phyloP scores from a whole-genome alignment of 2,329 filamentous ascomycete genomes.

The Curvularia spicifera region DNA sequence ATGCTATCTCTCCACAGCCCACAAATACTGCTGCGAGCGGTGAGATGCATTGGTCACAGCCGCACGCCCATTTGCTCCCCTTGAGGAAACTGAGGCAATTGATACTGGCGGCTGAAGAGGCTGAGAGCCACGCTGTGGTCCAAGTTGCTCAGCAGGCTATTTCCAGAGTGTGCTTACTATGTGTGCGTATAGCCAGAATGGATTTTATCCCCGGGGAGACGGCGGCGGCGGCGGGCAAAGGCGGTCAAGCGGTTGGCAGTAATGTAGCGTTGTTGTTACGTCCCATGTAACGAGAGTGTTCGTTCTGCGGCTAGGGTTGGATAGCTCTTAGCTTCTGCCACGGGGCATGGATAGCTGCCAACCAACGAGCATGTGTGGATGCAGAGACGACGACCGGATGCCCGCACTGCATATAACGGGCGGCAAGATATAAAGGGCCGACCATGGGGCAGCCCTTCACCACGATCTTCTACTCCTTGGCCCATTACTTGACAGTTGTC shows the following conservation, averaged over 20 bases:
- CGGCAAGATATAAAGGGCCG: conserved; percentile 15
- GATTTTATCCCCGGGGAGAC: not conserved
- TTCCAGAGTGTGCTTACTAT: not conserved
- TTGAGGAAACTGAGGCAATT: not conserved
- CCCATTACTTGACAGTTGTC: not conserved
- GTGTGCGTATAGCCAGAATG: not conserved
- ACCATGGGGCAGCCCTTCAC: not conserved
- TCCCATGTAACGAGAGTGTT: not conserved
- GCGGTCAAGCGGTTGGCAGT: not conserved
- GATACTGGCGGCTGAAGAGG: not conserved
- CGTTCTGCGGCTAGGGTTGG: not conserved
- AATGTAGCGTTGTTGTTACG: not conserved
- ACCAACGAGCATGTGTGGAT: conserved; percentile 4
- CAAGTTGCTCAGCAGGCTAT: not conserved
- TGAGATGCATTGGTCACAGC: not conserved
- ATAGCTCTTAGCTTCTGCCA: conserved; percentile 1
- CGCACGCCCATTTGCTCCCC: not conserved
- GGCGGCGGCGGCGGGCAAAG: not conserved
- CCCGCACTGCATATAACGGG: not conserved
- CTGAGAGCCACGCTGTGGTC: not conserved
- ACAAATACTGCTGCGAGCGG: not conserved
- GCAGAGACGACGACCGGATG: not conserved
- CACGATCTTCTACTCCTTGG: not conserved
- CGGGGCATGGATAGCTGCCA: conserved; percentile 4
- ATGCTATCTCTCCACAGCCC: not conserved